Evolutionary conservation across 345 rosid genomes (phyloP), one percentile per base, ranked within the genome.

Genomic region (Atalantia buxifolia): DNA sequence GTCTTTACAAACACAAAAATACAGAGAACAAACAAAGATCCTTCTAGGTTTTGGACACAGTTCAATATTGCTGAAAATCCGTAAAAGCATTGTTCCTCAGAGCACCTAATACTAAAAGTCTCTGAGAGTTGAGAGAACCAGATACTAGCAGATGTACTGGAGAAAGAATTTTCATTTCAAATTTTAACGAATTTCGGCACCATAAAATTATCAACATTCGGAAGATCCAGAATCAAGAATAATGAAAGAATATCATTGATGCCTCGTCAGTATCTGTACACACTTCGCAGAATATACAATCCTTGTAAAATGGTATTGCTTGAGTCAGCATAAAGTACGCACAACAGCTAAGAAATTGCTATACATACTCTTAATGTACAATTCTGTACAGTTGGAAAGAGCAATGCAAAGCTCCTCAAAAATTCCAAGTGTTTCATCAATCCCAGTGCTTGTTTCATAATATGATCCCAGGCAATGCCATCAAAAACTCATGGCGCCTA

Each of bases 311-410:
- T 70, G 77, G 67, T 33, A 33, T 33, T 50, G 57, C 71, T 27
- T 4, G n/a, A 66, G 12, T 6, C 6, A 25, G 31, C 31, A 69
- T 56, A 16, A 31, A 53, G 57, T 40, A 55, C 16, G 16, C 38
- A 69, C 69, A 69, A 53, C 36, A 9, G 12, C 42, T 50, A 74
- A 28, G 45, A 80, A 68, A 60, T 56, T 57, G 55, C 83, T 83
- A 69, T 82, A 83, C 83, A 83, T 12, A 45, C 72, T 75, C 76
- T 45, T 45, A 65, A 56, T 67, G 72, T 75, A 77, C 77, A 78
- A 56, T 65, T 76, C 61, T 85, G 83, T 81, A 85, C 87, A 82
- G 64, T 79, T 72, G 30, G 78, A 80, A 73, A 67, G 61, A 69
- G 62, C 35, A 13, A 71, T 59, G 31, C 10, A 24, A 65, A n/a